Evolutionary conservation across 1,139 yeast genomes (phyloP), one percentile per base, ranked within the genome.

Genomic region (Hemisphaericaspora subhashii): DNA sequence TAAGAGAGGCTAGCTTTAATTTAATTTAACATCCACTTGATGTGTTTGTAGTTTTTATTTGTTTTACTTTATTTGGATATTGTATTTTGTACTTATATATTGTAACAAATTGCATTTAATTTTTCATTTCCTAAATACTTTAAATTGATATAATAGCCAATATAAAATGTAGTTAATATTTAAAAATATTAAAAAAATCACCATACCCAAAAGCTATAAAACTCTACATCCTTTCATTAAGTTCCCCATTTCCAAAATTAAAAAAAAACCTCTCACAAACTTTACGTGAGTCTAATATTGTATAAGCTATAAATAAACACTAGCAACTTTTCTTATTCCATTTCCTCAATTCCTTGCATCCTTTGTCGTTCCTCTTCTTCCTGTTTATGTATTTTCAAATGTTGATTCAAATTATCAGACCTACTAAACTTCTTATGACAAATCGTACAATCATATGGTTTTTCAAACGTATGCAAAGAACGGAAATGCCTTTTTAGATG

Each of bases 401-500:
- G 95, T 62, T 85, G 92, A 33, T 82, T 77, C 51, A 85, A 66
- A 53, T 85, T 85, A 57, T 85, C 95, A 13, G 85, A 75, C 46
- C 95, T 71, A 46, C 89, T 82, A 52, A 85, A 85, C 55, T 81
- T 79, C 62, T 83, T 85, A 37, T 77, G 75, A 55, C 95, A 85
- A 24, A 78, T 70, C n/a, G 68, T 64, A 61, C 95, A 85, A 48
- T 72, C 79, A 59, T 74, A 85, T 0, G 95, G 94, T 58, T 83
- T 83, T 44, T 83, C 89, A 44, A 81, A 75, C 16, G 90, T 83
- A 54, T 81, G 86, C 47, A 85, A 69, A 12, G 88, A 81, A 43
- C 92, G 70, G 55, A 81, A 79, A 55, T 85, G 95, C 43, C 95
- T 72, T 56, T 83, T 83, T 50, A 86, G 64, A 59, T 86, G 95